Conservation (phyloP, 805 yeast genomes). For the Teunomyces panamensis region DNA sequence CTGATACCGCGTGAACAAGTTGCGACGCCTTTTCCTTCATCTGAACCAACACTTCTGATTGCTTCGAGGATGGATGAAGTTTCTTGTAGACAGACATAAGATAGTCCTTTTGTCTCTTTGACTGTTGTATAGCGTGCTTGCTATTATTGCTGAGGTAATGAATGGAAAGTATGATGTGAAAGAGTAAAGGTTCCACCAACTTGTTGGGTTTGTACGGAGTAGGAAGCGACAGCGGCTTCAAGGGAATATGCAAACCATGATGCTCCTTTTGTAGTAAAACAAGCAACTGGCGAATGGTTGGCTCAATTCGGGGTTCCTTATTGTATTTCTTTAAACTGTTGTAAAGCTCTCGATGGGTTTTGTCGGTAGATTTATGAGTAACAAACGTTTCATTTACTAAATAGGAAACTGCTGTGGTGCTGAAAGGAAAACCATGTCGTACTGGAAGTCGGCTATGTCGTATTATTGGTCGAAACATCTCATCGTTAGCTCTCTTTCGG, state of each 20-base stretch:
- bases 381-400: not conserved
- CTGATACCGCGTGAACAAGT: not conserved
- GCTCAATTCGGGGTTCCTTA: constrained; percentile 8
- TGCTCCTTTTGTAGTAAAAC: constrained; percentile 6
- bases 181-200: constrained; percentile 4
- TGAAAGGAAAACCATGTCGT: not conserved
- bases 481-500: not conserved
- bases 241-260: not conserved
- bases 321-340: constrained; percentile 15
- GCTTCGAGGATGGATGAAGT: not conserved
- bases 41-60: not conserved
- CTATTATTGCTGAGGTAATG: not conserved
- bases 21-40: not conserved
- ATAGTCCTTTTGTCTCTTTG: constrained; percentile 1
- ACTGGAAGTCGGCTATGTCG: not conserved
- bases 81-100: not conserved
- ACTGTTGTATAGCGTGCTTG: not conserved
- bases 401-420: not conserved
- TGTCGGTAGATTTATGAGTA: constrained; percentile 6
- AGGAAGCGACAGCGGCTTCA: constrained; percentile 7
- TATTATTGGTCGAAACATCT: not conserved
- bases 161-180: constrained; percentile 5
- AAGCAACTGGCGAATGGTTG: constrained; percentile 12
- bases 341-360: constrained; percentile 12
- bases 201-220: constrained; percentile 9